Evolutionary conservation across 164 flowering plant species (phyloP), one percentile per base, ranked within the genome.

Genomic region (Piper betle): DNA sequence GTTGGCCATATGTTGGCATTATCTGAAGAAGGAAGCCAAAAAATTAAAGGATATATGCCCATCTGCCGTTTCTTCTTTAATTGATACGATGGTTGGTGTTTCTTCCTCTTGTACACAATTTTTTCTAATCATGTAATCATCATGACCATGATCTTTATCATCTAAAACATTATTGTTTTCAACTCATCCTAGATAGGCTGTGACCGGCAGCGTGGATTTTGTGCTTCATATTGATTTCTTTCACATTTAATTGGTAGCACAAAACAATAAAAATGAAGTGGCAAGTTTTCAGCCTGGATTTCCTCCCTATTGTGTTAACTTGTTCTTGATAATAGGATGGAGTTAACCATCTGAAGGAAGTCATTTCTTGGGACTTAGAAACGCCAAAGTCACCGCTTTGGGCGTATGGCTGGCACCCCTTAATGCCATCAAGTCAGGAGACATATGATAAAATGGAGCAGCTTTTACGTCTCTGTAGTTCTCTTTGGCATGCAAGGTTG

Each of bases 391-490:
- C 99, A 20, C 62, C 88, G 84, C 78, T 94, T 4, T 94, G 97
- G 99, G 67, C 68, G 50, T 72, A 84, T 74, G 96, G 97, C 20
- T 96, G 97, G 52, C 99, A 94, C 71, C 97, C 96, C n/a, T 52
- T 68, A 59, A 18, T 85, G 71, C 99, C 97, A 18, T 57, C 76
- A 38, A 82, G 93, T 64, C 69, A 76, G 40, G 78, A 75, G 33
- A 39, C 87, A 39, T 83, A 75, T 74, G 37, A 63, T 41, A 75
- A 79, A 65, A 81, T 79, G 72, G 77, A 63, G 60, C 77, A 85
- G 71, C 72, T 86, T 63, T 58, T 79, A 43, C 17, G 37, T 53
- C 67, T 88, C 39, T 85, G 86, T 65, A 76, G 82, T 37, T 58
- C 52, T 25, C 39, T 82, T 64, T 91, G 99, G 96, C 83, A 88